Percentiles rank a stretch among this genome's conserved stretches.
These are phyloP conservation scores for Stromatinia cepivora DNA, from an alignment of 2,329 filamentous ascomycete species.

Conservation along the genomic window DNA sequence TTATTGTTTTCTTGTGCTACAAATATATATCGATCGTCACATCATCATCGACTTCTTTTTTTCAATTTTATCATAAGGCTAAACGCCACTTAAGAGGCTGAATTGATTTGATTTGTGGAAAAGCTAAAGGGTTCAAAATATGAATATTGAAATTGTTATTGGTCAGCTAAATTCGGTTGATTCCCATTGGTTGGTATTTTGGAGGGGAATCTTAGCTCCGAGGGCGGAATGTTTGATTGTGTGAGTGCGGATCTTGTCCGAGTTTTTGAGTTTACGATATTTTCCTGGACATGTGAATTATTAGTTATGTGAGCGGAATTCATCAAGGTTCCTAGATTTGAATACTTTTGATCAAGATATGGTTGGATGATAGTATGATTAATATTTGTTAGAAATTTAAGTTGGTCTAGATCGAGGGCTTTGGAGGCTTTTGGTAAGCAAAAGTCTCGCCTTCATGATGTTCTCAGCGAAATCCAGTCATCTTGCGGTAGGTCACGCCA, in stretches of 20 bases:
- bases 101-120: not conserved
- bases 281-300: not conserved
- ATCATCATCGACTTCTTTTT: not conserved
- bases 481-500: not conserved
- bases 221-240: not conserved
- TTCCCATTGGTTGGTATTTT: not conserved
- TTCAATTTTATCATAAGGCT: not conserved
- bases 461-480: no score
- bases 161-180: not conserved
- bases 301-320: not conserved
- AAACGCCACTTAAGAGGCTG: not conserved
- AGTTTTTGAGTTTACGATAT: not conserved
- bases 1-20: not conserved
- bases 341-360: not conserved
- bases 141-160: not conserved
- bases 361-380: not conserved
- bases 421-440: not conserved
- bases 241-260: not conserved
- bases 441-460: no score
- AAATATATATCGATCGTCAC: not conserved
- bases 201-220: not conserved
- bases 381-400: not conserved
- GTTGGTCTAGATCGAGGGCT: not conserved
- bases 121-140: not conserved
- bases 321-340: not conserved